A percentile compares a stretch with the other conserved stretches of the same genome.
These are phyloP conservation scores for Tolypocladium inflatum DNA, from an alignment of 2,329 filamentous ascomycete species.

Conservation along the genomic window DNA sequence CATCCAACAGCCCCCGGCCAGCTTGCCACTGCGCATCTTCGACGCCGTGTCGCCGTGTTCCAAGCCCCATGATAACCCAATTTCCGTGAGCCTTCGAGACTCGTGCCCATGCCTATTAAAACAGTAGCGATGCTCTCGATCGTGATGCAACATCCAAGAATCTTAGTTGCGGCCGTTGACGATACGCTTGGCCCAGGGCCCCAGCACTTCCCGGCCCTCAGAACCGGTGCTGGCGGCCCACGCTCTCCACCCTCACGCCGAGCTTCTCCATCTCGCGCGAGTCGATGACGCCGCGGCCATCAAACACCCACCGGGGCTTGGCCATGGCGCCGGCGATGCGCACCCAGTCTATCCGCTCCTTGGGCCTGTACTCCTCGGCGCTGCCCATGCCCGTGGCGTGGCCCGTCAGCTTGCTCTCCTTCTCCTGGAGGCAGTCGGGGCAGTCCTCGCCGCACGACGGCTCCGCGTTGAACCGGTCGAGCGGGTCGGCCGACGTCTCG, in stretches of 20 bases:
- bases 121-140: constrained; percentile 9
- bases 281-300: constrained; percentile 45
- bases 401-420: constrained; percentile 26
- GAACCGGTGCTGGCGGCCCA: constrained; percentile 37
- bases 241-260: constrained; percentile 42
- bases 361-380: constrained; percentile 34
- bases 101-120: constrained; percentile 19
- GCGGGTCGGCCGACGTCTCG: constrained; percentile 28
- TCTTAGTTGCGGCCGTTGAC: background rate
- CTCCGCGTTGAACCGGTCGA: constrained; percentile 33
- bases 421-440: constrained; percentile 38
- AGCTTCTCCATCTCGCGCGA: constrained; percentile 36
- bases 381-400: constrained; percentile 32
- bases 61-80: background rate
- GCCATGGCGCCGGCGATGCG: constrained; percentile 39
- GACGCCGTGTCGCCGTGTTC: background rate
- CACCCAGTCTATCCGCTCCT: constrained; percentile 41
- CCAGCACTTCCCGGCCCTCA: constrained; percentile 14
- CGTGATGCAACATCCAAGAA: constrained; percentile 3
- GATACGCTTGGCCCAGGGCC: constrained; percentile 7
- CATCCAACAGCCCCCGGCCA: background rate
- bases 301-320: constrained; percentile 46
- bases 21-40: background rate
- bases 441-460: constrained; percentile 35
- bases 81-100: background rate